Conservation (phyloP, 2,329 filamentous ascomycete species). For the Clonostachys byssicola region DNA sequence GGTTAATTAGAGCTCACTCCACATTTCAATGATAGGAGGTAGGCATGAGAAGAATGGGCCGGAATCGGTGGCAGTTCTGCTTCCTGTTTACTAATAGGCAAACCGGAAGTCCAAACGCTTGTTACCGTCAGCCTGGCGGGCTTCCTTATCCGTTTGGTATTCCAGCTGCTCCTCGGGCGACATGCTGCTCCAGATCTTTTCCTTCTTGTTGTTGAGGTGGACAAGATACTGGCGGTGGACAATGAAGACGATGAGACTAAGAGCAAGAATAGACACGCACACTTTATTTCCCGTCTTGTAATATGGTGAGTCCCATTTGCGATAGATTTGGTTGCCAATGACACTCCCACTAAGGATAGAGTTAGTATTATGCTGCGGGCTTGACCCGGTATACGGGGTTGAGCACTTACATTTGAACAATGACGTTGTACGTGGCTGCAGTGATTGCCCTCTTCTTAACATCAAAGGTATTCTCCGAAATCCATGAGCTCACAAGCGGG, state of each 20-base stretch:
- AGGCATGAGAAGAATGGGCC: too few species aligned
- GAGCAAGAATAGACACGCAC: slow-evolving; percentile 44
- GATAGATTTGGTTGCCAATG: slow-evolving; percentile 42
- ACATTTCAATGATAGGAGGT: too few species aligned
- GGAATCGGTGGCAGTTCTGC: too few species aligned
- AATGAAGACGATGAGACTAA: slow-evolving; percentile 45
- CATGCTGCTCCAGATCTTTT: slow-evolving; percentile 38
- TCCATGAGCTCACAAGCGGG: slow-evolving; percentile 46
- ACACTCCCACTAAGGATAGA: slow-evolving; percentile 25
- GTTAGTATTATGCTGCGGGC: not conserved
- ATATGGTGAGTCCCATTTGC: slow-evolving; percentile 45
- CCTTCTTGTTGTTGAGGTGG: slow-evolving; percentile 43
- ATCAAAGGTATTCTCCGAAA: slow-evolving; percentile 42
- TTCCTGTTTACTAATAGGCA: slow-evolving; percentile 24
- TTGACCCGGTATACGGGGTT: not conserved
- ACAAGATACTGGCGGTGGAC: slow-evolving; percentile 38
- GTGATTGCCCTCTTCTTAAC: slow-evolving; percentile 44
- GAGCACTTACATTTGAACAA: slow-evolving; percentile 31
- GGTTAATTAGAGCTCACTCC: too few species aligned
- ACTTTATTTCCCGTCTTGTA: slow-evolving; percentile 56
- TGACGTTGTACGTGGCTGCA: slow-evolving; percentile 41
- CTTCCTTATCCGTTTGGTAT: slow-evolving; percentile 39
- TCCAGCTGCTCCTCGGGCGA: slow-evolving; percentile 32
- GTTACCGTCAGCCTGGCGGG: slow-evolving; percentile 41
- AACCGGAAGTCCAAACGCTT: slow-evolving; percentile 48